Conservation (phyloP, 2,329 filamentous ascomycete genomes). For the Phoma sp. region DNA sequence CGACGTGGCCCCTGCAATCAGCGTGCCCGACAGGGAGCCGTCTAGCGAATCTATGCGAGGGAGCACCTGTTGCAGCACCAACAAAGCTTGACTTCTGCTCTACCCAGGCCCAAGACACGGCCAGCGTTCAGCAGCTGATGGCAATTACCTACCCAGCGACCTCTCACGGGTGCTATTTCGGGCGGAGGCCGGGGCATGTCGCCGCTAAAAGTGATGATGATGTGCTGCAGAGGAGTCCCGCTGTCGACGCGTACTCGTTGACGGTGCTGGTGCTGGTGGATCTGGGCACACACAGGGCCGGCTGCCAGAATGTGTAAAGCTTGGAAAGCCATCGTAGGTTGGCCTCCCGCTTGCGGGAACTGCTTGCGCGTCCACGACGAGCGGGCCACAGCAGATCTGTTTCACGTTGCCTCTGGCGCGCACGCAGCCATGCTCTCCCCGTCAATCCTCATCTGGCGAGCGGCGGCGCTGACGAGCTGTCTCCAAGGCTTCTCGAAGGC, state of each 20-base stretch:
- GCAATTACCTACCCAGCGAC: neutral
- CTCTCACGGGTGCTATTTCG: conserved; percentile 8
- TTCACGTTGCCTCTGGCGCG: conserved; percentile 33
- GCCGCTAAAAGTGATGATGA: conserved; percentile 5
- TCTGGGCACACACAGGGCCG: neutral
- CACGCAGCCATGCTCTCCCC: conserved; percentile 24
- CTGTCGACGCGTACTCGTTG: conserved; percentile 14
- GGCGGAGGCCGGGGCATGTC: conserved; percentile 10
- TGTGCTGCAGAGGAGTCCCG: conserved; percentile 10
- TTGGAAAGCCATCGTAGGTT: conserved; percentile 6
- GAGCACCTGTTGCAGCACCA: conserved; percentile 11
- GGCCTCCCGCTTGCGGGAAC: conserved; percentile 10
- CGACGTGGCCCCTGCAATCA: conserved; percentile 14
- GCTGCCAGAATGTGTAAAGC: conserved; percentile 1
- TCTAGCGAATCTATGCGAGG: conserved; percentile 16
- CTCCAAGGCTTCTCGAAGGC: conserved; percentile 13
- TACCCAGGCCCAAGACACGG: too few species aligned
- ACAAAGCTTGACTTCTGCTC: neutral
- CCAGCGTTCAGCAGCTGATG: too few species aligned
- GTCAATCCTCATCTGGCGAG: conserved; percentile 25
- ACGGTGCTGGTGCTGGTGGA: conserved; percentile 1
- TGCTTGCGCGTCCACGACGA: conserved; percentile 41
- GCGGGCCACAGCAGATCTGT: conserved; percentile 38
- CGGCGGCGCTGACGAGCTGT: neutral
- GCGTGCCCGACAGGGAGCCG: conserved; percentile 11